A percentile compares a stretch with the other conserved stretches of the same genome.
Evolutionary conservation across 139 green algal species (phyloP).

Genomic region (Dunaliella sp.): DNA sequence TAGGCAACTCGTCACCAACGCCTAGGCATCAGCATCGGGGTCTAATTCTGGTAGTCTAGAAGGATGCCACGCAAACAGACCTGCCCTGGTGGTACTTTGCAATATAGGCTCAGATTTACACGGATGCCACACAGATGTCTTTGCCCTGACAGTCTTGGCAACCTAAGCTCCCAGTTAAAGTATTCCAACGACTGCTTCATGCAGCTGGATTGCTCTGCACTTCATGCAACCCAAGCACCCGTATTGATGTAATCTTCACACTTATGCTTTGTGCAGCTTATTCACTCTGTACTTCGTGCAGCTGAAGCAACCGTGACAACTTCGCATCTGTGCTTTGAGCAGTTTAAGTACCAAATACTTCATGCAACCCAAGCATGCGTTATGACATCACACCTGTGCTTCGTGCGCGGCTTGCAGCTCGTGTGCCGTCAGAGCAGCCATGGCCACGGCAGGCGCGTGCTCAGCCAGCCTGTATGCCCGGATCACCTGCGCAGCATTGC

Average conservation of each 20-base stretch:
- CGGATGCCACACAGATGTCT: no score
- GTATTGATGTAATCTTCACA: background rate
- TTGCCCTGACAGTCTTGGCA: no score
- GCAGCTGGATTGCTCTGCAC: no score
- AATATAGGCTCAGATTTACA: no score
- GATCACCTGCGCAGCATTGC: conserved; percentile 41
- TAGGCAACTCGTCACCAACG: no score
- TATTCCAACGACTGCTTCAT: no score
- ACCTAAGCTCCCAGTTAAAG: no score
- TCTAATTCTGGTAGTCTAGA: no score
- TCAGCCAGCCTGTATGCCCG: conserved; percentile 41
- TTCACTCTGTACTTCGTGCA: background rate
- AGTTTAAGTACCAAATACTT: background rate
- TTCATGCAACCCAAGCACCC: background rate
- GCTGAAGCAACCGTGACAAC: background rate
- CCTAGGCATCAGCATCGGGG: no score
- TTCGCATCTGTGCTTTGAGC: background rate
- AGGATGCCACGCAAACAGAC: no score
- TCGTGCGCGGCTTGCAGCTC: conserved; percentile 22
- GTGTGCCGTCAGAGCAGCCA: conserved; percentile 29
- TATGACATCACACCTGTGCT: background rate
- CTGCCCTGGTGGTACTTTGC: no score
- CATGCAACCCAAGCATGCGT: background rate
- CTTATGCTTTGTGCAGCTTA: background rate
- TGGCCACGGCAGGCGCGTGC: conserved; percentile 41